Evolutionary conservation across 352 stramenopile species (phyloP), one percentile per base, ranked within the genome.

Genomic region (Plasmopara halstedii): DNA sequence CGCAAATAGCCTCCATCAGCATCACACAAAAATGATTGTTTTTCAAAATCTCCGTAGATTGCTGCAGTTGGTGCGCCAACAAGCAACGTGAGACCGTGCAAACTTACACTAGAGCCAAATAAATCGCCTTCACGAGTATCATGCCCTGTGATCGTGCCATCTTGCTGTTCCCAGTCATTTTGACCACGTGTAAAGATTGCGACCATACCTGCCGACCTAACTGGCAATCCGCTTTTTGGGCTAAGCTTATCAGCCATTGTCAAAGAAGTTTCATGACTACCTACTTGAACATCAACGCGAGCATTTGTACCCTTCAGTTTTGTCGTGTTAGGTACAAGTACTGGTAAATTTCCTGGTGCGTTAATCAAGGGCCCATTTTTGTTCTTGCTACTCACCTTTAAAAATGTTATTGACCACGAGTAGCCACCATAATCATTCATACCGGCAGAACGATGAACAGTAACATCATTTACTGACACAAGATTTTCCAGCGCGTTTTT

Each of bases 341-440:
- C 63, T n/a, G 81, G 78, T 29, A 90, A 26, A 21, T 81, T 88
- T 2, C 76, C 79, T 0, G 78, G 80, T 0, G 62, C 77, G 37
- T 88, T 78, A 7, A 80, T 26, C 10, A 90, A 64, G 0, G 78
- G 67, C 0, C 79, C 82, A 27, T 86, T 91, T 11, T 79, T 58
- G 31, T 85, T 88, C 40, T 65, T 80, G 10, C 74, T 78, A 56
- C 89, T 91, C 6, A 92, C 70, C 41, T 85, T 55, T 2, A 86
- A 27, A 44, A 93, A 93, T 10, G 82, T 93, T 27, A 93, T 52
- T 0, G 74, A 87, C 82, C 82, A 93, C n/a, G 82, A 77, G 50
- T 91, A 93, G 10, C 79, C 79, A 13, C 79, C 82, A 36, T 66
- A 85, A 2, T 35, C 36, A 34, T 94, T 90, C 71, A 87, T 86